Evolutionary conservation across 176 grass and related monocot genomes (phyloP).

Genomic region (Rhynchospora tenuis): DNA sequence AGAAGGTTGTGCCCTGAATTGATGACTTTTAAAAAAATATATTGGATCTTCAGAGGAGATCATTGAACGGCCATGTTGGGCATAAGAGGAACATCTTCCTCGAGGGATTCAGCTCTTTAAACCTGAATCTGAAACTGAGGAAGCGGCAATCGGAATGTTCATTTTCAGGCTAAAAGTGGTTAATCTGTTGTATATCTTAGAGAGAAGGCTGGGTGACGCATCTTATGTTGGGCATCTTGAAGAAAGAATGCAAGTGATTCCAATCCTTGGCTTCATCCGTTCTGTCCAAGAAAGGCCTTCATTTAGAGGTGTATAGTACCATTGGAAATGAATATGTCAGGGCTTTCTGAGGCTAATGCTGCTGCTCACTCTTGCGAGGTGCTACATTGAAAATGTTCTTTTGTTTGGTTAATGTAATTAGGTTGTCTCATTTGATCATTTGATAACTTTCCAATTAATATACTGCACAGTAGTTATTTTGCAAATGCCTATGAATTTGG

Average conservation of each 20-base stretch:
- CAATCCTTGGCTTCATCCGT: too few species aligned
- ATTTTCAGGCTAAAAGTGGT: too few species aligned
- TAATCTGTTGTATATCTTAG: background rate
- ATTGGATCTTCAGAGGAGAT: too few species aligned
- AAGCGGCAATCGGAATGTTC: background rate
- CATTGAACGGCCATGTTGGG: too few species aligned
- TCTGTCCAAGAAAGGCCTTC: background rate
- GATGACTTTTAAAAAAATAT: too few species aligned
- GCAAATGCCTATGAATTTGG: too few species aligned
- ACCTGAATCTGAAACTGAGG: background rate
- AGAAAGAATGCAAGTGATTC: background rate
- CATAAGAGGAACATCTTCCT: too few species aligned
- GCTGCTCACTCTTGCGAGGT: background rate
- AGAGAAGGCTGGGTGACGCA: background rate
- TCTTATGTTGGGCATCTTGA: background rate
- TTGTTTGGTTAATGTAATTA: background rate
- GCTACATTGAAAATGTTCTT: background rate
- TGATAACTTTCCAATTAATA: too few species aligned
- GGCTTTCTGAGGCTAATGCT: background rate
- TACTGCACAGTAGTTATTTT: too few species aligned
- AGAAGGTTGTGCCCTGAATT: background rate
- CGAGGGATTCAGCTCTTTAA: background rate
- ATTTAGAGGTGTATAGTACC: background rate
- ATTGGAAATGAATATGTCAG: background rate
- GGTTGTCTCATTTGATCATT: too few species aligned